These are phyloP conservation scores for Mayamaea pseudoterrestris DNA, from an alignment of 108 stramenopile genomes.

Conservation along the genomic window DNA sequence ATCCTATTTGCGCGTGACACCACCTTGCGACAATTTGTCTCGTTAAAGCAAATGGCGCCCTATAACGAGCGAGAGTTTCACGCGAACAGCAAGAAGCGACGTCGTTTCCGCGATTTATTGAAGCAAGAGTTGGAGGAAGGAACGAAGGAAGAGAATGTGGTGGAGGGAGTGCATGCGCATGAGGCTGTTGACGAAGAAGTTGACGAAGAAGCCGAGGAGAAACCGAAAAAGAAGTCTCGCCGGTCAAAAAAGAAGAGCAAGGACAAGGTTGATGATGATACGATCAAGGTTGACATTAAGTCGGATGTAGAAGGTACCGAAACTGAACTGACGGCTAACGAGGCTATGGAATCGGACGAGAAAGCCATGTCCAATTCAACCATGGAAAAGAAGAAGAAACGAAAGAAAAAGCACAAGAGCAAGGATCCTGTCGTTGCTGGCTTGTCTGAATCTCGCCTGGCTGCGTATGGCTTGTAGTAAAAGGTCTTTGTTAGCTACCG, in stretches of 20 bases:
- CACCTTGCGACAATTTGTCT: conserved; percentile 90
- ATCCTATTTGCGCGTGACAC: conserved; percentile 87
- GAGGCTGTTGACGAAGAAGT: conserved; percentile 3
- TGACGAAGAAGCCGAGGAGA: conserved; percentile 10
- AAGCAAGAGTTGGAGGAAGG: conserved; percentile 44
- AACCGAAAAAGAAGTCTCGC: conserved; percentile 9
- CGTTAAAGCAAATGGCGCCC: conserved; percentile 93
- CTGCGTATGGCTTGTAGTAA: conserved; percentile 65
- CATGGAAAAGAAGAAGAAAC: conserved; percentile 7
- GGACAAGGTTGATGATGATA: background rate
- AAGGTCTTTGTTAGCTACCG: no score
- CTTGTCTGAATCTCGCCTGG: conserved; percentile 53
- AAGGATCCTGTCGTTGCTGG: conserved; percentile 26
- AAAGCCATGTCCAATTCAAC: background rate
- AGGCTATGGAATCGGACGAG: background rate
- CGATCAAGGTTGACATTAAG: background rate
- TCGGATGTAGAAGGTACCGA: conserved; percentile 1
- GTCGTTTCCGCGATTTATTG: conserved; percentile 62
- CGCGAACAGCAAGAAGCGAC: conserved; percentile 59
- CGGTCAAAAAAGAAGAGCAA: conserved; percentile 4
- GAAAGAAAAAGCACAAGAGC: conserved; percentile 24
- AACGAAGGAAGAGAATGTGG: conserved; percentile 10
- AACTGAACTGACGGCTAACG: background rate
- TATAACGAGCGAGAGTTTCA: conserved; percentile 78
- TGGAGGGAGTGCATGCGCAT: conserved; percentile 3